Conservation (phyloP, 2,329 filamentous ascomycete species). For the Daldinia eschscholtzii region DNA sequence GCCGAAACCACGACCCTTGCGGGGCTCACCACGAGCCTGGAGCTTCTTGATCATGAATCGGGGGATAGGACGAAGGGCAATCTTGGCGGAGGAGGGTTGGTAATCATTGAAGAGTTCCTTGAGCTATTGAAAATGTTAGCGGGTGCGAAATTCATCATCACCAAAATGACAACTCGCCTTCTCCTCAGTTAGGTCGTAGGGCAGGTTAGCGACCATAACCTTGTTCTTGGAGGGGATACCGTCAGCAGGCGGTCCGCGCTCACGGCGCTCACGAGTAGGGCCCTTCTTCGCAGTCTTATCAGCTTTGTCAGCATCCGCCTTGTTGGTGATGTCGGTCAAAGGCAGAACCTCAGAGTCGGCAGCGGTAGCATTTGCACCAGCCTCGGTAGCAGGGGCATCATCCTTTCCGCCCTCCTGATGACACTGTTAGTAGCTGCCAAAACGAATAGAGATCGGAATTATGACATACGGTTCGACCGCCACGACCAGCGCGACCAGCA, state of each 20-base stretch:
- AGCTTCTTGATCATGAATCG: conserved; percentile 99
- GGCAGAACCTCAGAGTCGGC: conserved; percentile 67
- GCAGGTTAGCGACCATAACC: conserved; percentile 99
- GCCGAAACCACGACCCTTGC: conserved; percentile 98
- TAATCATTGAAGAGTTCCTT: conserved; percentile 97
- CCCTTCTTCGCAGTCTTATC: conserved; percentile 60
- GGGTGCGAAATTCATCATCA: background rate
- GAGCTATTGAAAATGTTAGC: conserved; percentile 71
- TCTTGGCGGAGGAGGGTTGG: conserved; percentile 94
- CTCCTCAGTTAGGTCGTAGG: conserved; percentile 97
- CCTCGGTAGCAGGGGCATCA: conserved; percentile 59
- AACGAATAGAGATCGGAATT: background rate
- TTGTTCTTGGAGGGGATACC: conserved; percentile 99
- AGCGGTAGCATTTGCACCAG: conserved; percentile 62
- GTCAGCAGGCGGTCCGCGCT: conserved; percentile 96
- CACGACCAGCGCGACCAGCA: conserved; percentile 75
- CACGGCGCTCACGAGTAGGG: conserved; percentile 71
- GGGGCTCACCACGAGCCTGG: conserved; percentile 95
- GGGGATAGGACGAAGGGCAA: conserved; percentile 96
- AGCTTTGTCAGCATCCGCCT: conserved; percentile 55
- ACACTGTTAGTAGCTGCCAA: conserved; percentile 36
- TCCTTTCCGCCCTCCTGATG: conserved; percentile 62
- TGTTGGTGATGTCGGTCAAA: conserved; percentile 69
- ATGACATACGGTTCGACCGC: conserved; percentile 65
- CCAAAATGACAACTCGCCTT: conserved; percentile 72